Evolutionary conservation across 2,329 filamentous ascomycete species (phyloP), one percentile per base, ranked within the genome.

Genomic region (Microcyclosporella mali): DNA sequence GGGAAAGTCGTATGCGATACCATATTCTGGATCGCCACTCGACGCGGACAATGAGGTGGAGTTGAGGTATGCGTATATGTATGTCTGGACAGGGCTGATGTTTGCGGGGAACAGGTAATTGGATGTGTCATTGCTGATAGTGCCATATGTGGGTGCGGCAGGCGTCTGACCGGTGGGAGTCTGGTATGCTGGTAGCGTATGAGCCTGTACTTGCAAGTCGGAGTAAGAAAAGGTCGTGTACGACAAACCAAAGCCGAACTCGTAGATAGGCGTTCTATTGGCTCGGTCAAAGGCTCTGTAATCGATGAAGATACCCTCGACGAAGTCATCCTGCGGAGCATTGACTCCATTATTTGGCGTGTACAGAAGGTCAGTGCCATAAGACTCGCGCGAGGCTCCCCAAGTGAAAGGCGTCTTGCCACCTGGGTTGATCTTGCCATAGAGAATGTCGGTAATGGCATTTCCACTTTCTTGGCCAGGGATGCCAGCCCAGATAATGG

Each of bases 391-490:
- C 2, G 77, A 77, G 29, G 73, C 71, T 10, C 84, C 88, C 74
- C 88, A 84, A 3, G 87, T 92, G 65, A 94, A 94, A 0, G 58
- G 57, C 33, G 55, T 53, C 51, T 87, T 84, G 38, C 79, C 88
- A 19, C 78, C 79, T 1, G 87, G 87, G 66, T 88, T 89, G 48
- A 83, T 77, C 46, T 76, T 78, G 33, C 88, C 88, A 63, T 89
- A 94, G 9, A 95, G 78, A n/a, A 94, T 75, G 55, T 94, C 86
- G 9, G 78, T 77, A 41, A 94, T 78, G 2, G 84, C 75, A 59
- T 88, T 85, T 37, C 88, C 88, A 16, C 82, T 85, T 63, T 95
- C 84, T 61, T 94, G 83, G 9, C 88, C 88, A 0, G 88, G 87
- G 14, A 88, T 67, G 56, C 85, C 85, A 27, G 86, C 86, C 77